Evolutionary conservation across 129 eudicot genomes (phyloP).

Genomic region (Solidago caesia): DNA sequence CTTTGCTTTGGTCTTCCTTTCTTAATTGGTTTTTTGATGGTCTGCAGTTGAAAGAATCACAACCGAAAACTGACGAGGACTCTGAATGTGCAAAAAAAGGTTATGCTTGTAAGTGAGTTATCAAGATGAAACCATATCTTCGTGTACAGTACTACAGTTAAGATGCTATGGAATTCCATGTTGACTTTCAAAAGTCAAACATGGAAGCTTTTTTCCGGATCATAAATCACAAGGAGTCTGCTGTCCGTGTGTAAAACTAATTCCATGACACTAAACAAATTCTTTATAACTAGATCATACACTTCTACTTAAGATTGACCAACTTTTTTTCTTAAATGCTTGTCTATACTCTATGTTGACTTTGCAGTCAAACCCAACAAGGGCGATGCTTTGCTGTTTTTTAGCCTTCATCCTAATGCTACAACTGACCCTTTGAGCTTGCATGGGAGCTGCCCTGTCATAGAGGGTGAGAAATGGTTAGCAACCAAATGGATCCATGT

Average conservation of each 20-base stretch:
- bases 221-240: background rate
- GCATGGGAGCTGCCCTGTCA: slow-evolving; percentile 89
- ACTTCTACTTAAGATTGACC: background rate
- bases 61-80: slow-evolving; percentile 53
- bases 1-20: slow-evolving; percentile 12
- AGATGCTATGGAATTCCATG: background rate
- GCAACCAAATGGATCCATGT: slow-evolving; percentile 95
- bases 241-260: background rate
- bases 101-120: slow-evolving; percentile 52
- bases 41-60: slow-evolving; percentile 48
- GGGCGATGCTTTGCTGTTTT: slow-evolving; percentile 76
- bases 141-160: background rate
- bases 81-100: slow-evolving; percentile 78
- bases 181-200: slow-evolving; percentile 16
- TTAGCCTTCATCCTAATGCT: slow-evolving; percentile 69
- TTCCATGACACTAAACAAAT: background rate
- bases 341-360: slow-evolving; percentile 18
- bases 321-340: background rate
- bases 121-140: background rate
- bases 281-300: background rate
- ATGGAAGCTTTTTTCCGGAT: background rate
- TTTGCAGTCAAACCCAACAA: slow-evolving; percentile 73
- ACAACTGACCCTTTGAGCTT: slow-evolving; percentile 61
- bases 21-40: background rate
- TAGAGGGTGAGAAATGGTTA: slow-evolving; percentile 86